Base-by-base conservation (phyloP, 371 early-diverging fungal species). In the Mucor plumbeus region DNA sequence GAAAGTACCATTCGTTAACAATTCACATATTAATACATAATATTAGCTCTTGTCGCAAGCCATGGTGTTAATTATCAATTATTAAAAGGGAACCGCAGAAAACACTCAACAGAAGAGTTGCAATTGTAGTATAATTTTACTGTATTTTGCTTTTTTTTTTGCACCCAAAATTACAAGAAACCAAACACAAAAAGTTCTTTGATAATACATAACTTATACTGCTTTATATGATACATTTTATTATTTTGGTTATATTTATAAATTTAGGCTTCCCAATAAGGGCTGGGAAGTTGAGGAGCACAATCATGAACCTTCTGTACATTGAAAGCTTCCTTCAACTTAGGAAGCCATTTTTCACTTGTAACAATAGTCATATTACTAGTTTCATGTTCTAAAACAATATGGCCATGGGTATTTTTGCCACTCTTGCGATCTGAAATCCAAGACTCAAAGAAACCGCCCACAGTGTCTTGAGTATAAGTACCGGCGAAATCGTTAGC, bases 331-430 rank as follows among this genome's bases (percentile, higher is more conserved):
- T 73, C 48, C 63, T 84, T 73, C 2, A 86, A 54, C 17, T 59
- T 65, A 9, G 83, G 81, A 5, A 84, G 61, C 86, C 86, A 86
- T 44, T 75, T 77, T 54, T 81, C 78, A 34, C 78, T 69, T 39
- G 78, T 54, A 4, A 48, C 40, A 19, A 86, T 69, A 0, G 83
- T 84, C 11, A 68, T 63, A 55, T 80, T 72, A 59, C 78, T 82
- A 33, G 81, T 71, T 71, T 86, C 84, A 64, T 86, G 86, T 47
- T 84, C 78, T 38, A 86, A 60, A n/a, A 76, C 81, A 65, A 82
- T 74, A 40, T 81, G 86, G 17, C 88, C 88, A 19, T 71, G 48
- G 4, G 39, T 33, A 9, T 70, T 70, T 14, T 63, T 72, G 7
- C 77, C 78, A 26, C 59, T 53, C 35, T 64, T 50, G 7, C 71